phyloP scores from a whole-genome alignment of 768 basidiomycete species.

The Mrakia blollopis region DNA sequence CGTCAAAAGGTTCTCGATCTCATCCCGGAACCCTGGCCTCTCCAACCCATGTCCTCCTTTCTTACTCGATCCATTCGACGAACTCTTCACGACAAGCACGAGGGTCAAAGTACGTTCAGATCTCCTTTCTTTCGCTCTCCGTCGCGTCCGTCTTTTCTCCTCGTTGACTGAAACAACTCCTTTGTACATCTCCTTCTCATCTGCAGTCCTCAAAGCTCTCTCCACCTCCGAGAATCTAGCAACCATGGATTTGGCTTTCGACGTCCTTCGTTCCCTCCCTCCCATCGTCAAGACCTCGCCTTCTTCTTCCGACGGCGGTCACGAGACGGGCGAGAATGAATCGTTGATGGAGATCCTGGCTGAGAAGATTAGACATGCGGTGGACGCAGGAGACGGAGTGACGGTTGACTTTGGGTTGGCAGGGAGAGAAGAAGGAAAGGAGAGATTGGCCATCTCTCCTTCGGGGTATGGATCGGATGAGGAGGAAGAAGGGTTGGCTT shows the following conservation, averaged over 20 bases:
- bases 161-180: neutral
- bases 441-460: neutral
- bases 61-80: constrained; percentile 71
- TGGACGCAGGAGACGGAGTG: neutral
- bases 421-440: neutral
- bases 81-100: constrained; percentile 57
- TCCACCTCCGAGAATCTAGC: constrained; percentile 4
- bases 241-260: constrained; percentile 3
- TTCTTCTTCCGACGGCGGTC: neutral
- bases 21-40: constrained; percentile 70
- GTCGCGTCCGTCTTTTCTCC: neutral
- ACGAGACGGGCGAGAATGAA: neutral
- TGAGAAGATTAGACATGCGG: neutral
- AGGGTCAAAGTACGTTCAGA: neutral
- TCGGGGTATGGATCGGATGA: neutral
- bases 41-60: constrained; percentile 68
- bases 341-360: constrained; percentile 1
- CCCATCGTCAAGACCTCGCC: neutral
- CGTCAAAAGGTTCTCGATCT: constrained; percentile 55
- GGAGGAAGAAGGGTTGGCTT: neutral
- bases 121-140: neutral
- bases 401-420: neutral
- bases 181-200: neutral
- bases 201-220: constrained; percentile 19
- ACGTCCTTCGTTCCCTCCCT: neutral